Conservation (phyloP, 345 rosid genomes). For the Eucalyptus decipiens region DNA sequence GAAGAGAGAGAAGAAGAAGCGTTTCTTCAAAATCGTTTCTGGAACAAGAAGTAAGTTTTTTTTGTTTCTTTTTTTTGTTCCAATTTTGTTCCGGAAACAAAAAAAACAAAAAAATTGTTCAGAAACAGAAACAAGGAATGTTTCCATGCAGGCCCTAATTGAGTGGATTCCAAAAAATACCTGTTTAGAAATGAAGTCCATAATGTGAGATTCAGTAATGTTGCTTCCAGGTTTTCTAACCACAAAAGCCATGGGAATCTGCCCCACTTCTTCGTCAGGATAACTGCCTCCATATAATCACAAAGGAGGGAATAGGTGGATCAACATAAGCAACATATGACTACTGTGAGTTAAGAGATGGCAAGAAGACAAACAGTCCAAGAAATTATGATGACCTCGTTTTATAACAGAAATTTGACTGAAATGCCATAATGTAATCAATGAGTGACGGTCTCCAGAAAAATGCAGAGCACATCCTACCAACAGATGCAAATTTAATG, state of each 20-base stretch:
- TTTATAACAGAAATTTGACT: neutral
- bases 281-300: slow-evolving; percentile 25
- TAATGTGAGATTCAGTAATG: slow-evolving; percentile 37
- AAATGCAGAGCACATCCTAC: neutral
- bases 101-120: no score
- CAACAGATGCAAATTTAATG: neutral
- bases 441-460: neutral
- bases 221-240: slow-evolving; percentile 72
- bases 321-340: neutral
- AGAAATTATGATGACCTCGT: neutral
- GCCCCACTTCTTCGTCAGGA: slow-evolving; percentile 88
- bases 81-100: no score
- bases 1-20: no score
- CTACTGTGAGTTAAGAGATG: neutral
- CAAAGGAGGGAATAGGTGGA: neutral
- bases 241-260: slow-evolving; percentile 89
- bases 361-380: neutral
- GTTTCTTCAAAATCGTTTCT: no score
- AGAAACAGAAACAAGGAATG: no score
- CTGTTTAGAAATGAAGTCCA: slow-evolving; percentile 65
- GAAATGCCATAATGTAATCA: neutral
- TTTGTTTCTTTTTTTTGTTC: no score
- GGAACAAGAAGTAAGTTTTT: no score
- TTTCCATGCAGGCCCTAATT: no score
- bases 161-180: slow-evolving; percentile 8